Evolutionary conservation across 805 yeast species (phyloP).

Genomic region (Dipodascus albidus): DNA sequence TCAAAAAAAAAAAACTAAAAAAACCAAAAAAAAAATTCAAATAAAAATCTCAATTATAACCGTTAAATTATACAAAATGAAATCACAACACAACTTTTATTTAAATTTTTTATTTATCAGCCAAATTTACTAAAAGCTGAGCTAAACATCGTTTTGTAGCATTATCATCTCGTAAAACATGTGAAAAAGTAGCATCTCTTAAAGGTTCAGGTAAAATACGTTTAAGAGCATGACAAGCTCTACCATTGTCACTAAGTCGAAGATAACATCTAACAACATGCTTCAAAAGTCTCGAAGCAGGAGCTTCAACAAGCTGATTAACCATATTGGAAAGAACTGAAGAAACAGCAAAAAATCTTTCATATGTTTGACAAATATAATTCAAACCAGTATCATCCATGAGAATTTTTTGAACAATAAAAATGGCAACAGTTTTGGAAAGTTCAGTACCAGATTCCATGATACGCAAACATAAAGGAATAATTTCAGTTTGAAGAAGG

Average conservation of each 20-base stretch:
- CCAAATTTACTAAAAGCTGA: slow-evolving; percentile 62
- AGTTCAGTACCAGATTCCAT: slow-evolving; percentile 94
- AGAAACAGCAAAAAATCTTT: slow-evolving; percentile 88
- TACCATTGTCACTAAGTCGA: slow-evolving; percentile 78
- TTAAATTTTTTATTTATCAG: slow-evolving; percentile 27
- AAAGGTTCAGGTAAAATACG: slow-evolving; percentile 79
- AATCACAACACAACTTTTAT: neutral
- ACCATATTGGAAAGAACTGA: slow-evolving; percentile 83
- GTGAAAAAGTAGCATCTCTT: slow-evolving; percentile 75
- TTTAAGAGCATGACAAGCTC: slow-evolving; percentile 79
- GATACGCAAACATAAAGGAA: slow-evolving; percentile 85
- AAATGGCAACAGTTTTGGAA: slow-evolving; percentile 92
- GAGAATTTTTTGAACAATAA: slow-evolving; percentile 85
- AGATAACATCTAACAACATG: slow-evolving; percentile 92
- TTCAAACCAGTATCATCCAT: slow-evolving; percentile 85
- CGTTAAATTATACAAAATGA: neutral
- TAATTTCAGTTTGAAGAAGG: slow-evolving; percentile 87
- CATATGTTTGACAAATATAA: slow-evolving; percentile 91
- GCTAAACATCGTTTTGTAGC: slow-evolving; percentile 82
- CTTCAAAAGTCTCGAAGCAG: slow-evolving; percentile 75
- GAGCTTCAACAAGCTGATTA: slow-evolving; percentile 63
- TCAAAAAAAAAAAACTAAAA: neutral
- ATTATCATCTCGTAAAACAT: slow-evolving; percentile 70
- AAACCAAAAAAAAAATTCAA: neutral
- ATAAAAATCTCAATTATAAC: neutral